Evolutionary conservation across 495 filamentous ascomycete genomes (phyloP).

Genomic region (Penicillium simplicissimum): DNA sequence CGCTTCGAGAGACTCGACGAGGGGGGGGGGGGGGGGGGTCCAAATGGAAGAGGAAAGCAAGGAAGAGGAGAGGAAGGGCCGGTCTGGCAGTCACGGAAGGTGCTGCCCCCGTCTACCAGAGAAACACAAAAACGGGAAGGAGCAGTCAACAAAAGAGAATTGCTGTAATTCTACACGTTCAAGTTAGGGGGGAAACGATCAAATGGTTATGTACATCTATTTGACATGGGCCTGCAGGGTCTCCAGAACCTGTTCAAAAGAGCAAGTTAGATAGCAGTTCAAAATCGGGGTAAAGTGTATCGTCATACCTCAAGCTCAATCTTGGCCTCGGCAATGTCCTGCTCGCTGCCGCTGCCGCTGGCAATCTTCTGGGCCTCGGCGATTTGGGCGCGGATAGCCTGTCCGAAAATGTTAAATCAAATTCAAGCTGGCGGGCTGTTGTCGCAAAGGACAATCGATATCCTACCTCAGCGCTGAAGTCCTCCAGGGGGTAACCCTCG

Average conservation of each 20-base stretch:
- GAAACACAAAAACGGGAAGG: conserved; percentile 18
- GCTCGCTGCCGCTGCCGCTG: conserved; percentile 86
- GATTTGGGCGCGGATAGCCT: conserved; percentile 59
- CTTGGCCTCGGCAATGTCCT: conserved; percentile 97
- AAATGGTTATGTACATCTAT: conserved; percentile 58
- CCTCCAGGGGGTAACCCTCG: conserved; percentile 90
- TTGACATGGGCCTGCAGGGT: conserved; percentile 74
- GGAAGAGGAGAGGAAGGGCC: neutral
- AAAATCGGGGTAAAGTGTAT: neutral
- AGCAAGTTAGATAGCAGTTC: conserved; percentile 17
- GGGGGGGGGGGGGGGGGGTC: neutral
- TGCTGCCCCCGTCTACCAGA: conserved; percentile 13
- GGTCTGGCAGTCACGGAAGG: conserved; percentile 8
- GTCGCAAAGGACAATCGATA: neutral
- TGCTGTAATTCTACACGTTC: conserved; percentile 50
- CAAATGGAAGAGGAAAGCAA: neutral
- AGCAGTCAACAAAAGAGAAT: conserved; percentile 30
- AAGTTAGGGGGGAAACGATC: conserved; percentile 30
- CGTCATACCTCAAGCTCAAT: conserved; percentile 89
- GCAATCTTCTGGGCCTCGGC: conserved; percentile 94
- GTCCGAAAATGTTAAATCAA: conserved; percentile 15
- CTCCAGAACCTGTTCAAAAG: conserved; percentile 62
- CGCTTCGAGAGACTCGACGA: neutral
- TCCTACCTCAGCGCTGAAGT: conserved; percentile 83
- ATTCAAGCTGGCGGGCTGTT: conserved; percentile 8